Percentiles rank a stretch among this genome's conserved stretches.
Evolutionary conservation across 2,329 filamentous ascomycete genomes (phyloP).

Genomic region (Sphaerulina musiva): DNA sequence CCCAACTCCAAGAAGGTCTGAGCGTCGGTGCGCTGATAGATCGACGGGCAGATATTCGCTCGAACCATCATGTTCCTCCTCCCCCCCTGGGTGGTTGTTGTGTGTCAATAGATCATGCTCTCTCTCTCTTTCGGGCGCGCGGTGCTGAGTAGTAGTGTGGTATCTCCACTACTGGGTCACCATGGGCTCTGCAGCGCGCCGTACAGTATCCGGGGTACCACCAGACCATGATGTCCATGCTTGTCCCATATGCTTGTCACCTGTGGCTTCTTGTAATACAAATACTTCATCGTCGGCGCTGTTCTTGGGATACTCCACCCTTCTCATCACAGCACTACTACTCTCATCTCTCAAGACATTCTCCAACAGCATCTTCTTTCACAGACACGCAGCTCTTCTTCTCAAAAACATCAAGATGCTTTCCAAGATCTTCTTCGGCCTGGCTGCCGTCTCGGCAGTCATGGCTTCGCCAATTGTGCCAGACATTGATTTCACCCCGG

Average conservation of each 20-base stretch:
- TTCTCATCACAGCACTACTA: background rate
- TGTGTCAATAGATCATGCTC: background rate
- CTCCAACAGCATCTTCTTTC: background rate
- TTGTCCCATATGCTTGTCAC: background rate
- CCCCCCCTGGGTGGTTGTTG: too few species aligned
- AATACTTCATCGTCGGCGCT: background rate
- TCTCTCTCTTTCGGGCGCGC: too few species aligned
- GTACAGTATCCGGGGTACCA: too few species aligned
- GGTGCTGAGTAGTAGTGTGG: too few species aligned
- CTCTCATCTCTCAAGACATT: background rate
- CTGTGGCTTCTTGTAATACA: background rate
- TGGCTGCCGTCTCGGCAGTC: constrained; percentile 5
- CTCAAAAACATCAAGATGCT: constrained; percentile 4
- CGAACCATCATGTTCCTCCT: background rate
- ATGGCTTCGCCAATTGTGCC: background rate
- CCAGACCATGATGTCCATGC: too few species aligned
- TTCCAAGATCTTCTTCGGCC: constrained; percentile 4
- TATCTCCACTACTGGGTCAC: too few species aligned
- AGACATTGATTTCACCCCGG: background rate
- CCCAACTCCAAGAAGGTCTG: background rate
- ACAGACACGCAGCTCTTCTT: background rate
- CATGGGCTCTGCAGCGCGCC: too few species aligned
- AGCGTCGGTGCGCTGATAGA: background rate
- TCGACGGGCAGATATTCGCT: constrained; percentile 1
- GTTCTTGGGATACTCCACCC: background rate